phyloP scores from a whole-genome alignment of 768 basidiomycete species.

The Mycena indigotica region DNA sequence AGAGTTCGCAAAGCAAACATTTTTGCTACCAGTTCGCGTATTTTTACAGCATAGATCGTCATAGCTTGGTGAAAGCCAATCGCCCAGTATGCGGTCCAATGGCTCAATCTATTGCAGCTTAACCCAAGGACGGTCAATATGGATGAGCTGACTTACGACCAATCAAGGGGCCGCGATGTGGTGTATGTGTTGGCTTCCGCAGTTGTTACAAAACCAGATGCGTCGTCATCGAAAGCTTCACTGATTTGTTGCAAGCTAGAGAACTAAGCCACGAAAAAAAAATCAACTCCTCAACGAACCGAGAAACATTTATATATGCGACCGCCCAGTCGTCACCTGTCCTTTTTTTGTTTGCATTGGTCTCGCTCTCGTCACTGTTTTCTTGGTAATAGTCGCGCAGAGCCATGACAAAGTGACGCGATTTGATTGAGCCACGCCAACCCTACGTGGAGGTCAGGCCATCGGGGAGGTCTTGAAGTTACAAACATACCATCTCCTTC shows the following conservation, averaged over 20 bases:
- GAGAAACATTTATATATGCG: constrained; percentile 30
- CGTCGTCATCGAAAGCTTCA: constrained; percentile 42
- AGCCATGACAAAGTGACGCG: constrained; percentile 37
- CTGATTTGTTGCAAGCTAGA: constrained; percentile 16
- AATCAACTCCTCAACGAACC: neutral
- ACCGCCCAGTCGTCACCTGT: constrained; percentile 32
- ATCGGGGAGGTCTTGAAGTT: neutral
- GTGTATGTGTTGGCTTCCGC: constrained; percentile 36
- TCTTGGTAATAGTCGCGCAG: constrained; percentile 36
- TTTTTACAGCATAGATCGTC: constrained; percentile 17
- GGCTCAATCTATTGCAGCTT: constrained; percentile 25
- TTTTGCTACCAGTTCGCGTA: constrained; percentile 25
- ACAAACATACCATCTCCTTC: constrained; percentile 40
- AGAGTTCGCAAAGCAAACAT: constrained; percentile 23
- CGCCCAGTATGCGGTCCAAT: constrained; percentile 38
- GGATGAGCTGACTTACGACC: constrained; percentile 27
- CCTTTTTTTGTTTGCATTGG: neutral
- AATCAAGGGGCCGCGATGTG: constrained; percentile 27
- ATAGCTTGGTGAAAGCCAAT: constrained; percentile 27
- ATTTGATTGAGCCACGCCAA: constrained; percentile 39
- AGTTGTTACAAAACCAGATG: constrained; percentile 36
- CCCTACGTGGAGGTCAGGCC: constrained; percentile 23
- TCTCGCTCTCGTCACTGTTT: constrained; percentile 17
- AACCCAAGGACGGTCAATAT: neutral
- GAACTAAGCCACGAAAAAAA: neutral